These are phyloP conservation scores for Gillenia trifoliata DNA, from an alignment of 306 rosid genomes.

Conservation along the genomic window DNA sequence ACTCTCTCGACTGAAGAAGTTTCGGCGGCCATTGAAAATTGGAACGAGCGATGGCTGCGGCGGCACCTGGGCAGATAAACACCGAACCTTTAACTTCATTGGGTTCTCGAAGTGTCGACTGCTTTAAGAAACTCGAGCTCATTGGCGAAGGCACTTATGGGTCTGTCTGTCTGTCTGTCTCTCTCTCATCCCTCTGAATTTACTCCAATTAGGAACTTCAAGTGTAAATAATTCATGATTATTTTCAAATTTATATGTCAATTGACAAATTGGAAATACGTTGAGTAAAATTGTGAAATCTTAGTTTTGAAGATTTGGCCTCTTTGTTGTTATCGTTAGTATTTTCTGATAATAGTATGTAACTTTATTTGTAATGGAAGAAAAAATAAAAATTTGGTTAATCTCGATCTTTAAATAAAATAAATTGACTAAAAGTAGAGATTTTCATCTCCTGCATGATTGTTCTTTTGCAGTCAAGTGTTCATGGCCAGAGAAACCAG, in stretches of 20 bases:
- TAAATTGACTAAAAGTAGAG: neutral
- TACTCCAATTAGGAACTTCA: neutral
- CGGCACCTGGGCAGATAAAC: conserved; percentile 17
- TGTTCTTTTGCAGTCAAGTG: conserved; percentile 52
- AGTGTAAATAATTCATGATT: neutral
- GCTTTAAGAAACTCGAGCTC: conserved; percentile 21
- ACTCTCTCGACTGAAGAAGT: no score
- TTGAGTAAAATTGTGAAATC: neutral
- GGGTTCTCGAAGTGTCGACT: conserved; percentile 19
- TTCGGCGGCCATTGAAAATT: no score
- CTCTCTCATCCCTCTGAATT: neutral
- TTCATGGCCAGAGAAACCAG: conserved; percentile 62
- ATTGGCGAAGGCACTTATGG: conserved; percentile 23
- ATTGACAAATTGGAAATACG: neutral
- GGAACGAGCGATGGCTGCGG: neutral
- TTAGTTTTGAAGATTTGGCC: neutral
- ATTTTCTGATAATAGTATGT: neutral
- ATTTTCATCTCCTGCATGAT: neutral
- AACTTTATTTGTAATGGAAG: neutral
- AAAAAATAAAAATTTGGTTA: neutral
- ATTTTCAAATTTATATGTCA: neutral
- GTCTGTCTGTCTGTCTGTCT: neutral
- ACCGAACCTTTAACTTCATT: conserved; percentile 1
- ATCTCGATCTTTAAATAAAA: neutral
- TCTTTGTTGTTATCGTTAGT: neutral